Evolutionary conservation across 2,329 filamentous ascomycete genomes (phyloP).

Genomic region (Penicillium sp.): DNA sequence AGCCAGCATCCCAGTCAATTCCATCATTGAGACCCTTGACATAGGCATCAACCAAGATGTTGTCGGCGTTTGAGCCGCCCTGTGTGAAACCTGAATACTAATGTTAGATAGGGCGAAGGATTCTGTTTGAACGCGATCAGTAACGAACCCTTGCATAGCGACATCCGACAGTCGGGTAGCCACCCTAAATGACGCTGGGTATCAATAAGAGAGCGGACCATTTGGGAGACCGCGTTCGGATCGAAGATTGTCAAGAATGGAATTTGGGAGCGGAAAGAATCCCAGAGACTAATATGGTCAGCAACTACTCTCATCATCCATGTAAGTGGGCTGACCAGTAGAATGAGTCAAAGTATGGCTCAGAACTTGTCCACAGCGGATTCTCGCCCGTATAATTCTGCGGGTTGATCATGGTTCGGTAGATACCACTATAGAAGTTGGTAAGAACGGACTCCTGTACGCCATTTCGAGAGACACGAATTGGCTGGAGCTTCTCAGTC

Average conservation of each 20-base stretch:
- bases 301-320: not conserved
- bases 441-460: conserved; percentile 43
- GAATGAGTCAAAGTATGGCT: conserved; percentile 74
- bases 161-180: conserved; percentile 76
- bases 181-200: conserved; percentile 71
- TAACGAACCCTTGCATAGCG: conserved; percentile 59
- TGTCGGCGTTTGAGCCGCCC: conserved; percentile 73
- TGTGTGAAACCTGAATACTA: conserved; percentile 63
- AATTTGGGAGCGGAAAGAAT: conserved; percentile 69
- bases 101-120: not conserved
- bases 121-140: not conserved
- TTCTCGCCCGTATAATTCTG: conserved; percentile 76
- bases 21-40: conserved; percentile 66
- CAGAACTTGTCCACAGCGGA: conserved; percentile 64
- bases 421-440: conserved; percentile 71
- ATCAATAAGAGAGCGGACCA: conserved; percentile 71
- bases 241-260: conserved; percentile 71
- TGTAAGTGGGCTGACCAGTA: conserved; percentile 59
- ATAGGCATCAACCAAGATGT: conserved; percentile 68
- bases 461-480: conserved; percentile 40
- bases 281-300: conserved; percentile 59
- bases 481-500: conserved; percentile 57
- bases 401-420: conserved; percentile 70
- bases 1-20: conserved; percentile 69
- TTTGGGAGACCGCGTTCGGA: conserved; percentile 62